Percentiles rank a stretch among this genome's conserved stretches.
Conservation (phyloP, 768 basidiomycete genomes). For the Hygrocybe punicea region DNA sequence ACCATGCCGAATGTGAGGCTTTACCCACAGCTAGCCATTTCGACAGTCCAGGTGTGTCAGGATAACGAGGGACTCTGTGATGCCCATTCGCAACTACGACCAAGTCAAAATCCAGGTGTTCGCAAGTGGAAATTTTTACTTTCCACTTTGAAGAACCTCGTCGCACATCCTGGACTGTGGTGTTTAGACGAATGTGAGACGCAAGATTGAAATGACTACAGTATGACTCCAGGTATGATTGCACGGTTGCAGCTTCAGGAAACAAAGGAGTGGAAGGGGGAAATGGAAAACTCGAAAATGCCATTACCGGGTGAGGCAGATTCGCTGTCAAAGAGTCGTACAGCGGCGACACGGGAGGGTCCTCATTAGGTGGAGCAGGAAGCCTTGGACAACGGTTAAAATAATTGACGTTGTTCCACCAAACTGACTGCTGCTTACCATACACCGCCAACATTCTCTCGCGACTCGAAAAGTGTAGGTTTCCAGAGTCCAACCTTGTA, state of each 20-base stretch:
- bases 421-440: constrained; percentile 46
- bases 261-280: constrained; percentile 71
- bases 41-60: constrained; percentile 55
- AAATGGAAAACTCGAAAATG: constrained; percentile 58
- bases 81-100: constrained; percentile 77
- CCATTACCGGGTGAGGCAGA: constrained; percentile 76
- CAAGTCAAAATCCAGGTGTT: constrained; percentile 50
- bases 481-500: constrained; percentile 60
- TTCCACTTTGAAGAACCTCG: constrained; percentile 48
- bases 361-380: constrained; percentile 47
- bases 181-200: constrained; percentile 61
- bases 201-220: constrained; percentile 57
- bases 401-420: background rate
- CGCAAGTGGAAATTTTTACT: constrained; percentile 41
- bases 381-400: constrained; percentile 38
- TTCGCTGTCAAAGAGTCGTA: constrained; percentile 85
- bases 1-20: constrained; percentile 67
- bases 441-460: constrained; percentile 67
- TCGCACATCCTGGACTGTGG: constrained; percentile 47
- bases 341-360: constrained; percentile 62
- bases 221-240: constrained; percentile 67
- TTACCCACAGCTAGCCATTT: constrained; percentile 52
- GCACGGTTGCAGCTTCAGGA: constrained; percentile 58
- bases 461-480: constrained; percentile 60
- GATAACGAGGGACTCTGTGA: constrained; percentile 61